These are phyloP conservation scores for Scenedesmus sp. DNA, from an alignment of 163 green algal genomes.

Conservation along the genomic window DNA sequence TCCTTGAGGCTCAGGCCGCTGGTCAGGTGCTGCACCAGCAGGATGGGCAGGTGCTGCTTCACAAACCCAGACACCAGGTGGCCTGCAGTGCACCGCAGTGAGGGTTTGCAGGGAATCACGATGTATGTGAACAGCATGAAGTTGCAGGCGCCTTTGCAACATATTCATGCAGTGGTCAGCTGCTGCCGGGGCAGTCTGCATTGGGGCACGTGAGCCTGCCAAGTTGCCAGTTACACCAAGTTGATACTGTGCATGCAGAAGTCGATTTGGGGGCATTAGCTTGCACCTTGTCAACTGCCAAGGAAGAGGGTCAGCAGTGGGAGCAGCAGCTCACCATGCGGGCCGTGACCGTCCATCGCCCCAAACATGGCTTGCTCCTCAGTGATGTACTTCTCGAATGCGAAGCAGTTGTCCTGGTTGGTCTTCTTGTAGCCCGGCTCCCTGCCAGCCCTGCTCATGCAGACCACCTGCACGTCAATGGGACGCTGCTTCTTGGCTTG, in stretches of 20 bases:
- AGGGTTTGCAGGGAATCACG: not conserved
- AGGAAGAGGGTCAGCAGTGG: not conserved
- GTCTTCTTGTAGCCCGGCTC: conserved; percentile 88
- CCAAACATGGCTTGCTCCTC: conserved; percentile 81
- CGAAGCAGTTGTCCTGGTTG: conserved; percentile 92
- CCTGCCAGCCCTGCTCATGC: conserved; percentile 79
- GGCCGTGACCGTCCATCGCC: conserved; percentile 89
- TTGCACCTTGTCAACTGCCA: not conserved
- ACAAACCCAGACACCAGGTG: conserved; percentile 85
- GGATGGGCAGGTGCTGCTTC: conserved; percentile 82
- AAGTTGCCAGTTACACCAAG: too few species aligned
- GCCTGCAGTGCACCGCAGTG: conserved; percentile 58
- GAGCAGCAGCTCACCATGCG: conserved; percentile 68
- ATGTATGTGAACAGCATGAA: not conserved
- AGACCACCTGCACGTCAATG: conserved; percentile 75
- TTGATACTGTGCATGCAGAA: too few species aligned
- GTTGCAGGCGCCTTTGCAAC: not conserved
- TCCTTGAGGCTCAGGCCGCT: conserved; percentile 14
- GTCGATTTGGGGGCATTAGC: too few species aligned
- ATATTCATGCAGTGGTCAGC: not conserved
- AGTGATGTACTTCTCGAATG: conserved; percentile 82
- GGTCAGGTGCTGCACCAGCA: conserved; percentile 81
- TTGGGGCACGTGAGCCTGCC: not conserved
- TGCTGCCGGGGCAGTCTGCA: not conserved
- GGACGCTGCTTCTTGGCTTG: conserved; percentile 33